These are phyloP conservation scores for Irpex lacteus DNA, from an alignment of 1,284 basidiomycete species.

Conservation along the genomic window DNA sequence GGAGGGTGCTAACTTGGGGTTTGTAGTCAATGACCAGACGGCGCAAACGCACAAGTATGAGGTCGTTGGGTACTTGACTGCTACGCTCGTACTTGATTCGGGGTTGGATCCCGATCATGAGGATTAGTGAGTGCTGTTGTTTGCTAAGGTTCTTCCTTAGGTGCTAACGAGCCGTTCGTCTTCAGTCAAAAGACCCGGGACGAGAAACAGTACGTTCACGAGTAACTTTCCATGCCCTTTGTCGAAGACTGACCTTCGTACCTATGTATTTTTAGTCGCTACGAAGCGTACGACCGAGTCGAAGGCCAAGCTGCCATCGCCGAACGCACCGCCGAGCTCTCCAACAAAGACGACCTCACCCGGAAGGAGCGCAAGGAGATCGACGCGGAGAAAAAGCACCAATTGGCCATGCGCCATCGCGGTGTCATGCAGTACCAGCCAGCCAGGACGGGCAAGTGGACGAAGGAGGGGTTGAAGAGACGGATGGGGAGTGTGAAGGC, in stretches of 20 bases:
- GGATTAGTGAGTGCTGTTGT: constrained; percentile 9
- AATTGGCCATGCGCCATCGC: constrained; percentile 38
- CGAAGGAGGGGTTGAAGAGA: constrained; percentile 31
- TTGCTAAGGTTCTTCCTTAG: background rate
- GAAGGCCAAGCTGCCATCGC: constrained; percentile 19
- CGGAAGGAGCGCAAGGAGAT: constrained; percentile 35
- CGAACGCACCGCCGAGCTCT: constrained; percentile 17
- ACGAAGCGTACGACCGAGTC: constrained; percentile 25
- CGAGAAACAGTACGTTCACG: constrained; percentile 15
- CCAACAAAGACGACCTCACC: constrained; percentile 41
- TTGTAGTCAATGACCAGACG: constrained; percentile 36
- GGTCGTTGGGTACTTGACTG: constrained; percentile 21
- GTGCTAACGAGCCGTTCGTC: background rate
- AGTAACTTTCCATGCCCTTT: too few species aligned
- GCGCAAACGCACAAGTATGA: constrained; percentile 52
- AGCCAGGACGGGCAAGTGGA: constrained; percentile 45
- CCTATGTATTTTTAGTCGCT: constrained; percentile 23
- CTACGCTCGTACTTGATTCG: constrained; percentile 33
- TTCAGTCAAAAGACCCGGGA: constrained; percentile 13
- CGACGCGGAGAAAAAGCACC: constrained; percentile 29
- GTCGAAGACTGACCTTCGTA: too few species aligned
- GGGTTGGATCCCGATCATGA: constrained; percentile 37
- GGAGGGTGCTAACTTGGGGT: too few species aligned
- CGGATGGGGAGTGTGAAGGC: constrained; percentile 15
- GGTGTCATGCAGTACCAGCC: constrained; percentile 44